Base-by-base conservation (phyloP, 768 basidiomycete species). In the Psilocybe subaeruginosa region DNA sequence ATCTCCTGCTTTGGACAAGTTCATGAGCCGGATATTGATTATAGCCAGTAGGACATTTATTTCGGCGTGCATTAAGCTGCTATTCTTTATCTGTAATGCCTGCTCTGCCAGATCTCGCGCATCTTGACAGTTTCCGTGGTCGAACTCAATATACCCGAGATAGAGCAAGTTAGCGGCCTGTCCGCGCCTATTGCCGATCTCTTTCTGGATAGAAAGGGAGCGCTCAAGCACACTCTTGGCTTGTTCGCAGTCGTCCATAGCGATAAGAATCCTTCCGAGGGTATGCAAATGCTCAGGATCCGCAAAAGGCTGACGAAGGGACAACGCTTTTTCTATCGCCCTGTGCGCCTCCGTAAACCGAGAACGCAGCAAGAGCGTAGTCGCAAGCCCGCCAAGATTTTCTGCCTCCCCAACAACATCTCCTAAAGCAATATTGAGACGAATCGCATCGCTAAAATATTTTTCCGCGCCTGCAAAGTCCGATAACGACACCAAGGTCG, bases 201-300 rank as follows among this genome's bases (percentile, higher is more conserved):
- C 50, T 31, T 56, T 48, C 43, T 72, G 71, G 2, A 69, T 61
- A 17, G 54, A 23, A 3, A 64, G 51, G 2, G 71, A 61, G 2
- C 61, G 59, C 0, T 17, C 31, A 8, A 71, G 54, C 14, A 48
- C 52, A 43, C 52, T 43, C 29, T 59, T 43, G 8, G 71, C 73
- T 43, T 66, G 35, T 3, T 64, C 56, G 46, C 60, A 69, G 39
- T 61, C 48, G 17, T 59, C 65, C 37, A 62, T 57, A 2, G 71
- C 70, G n/a, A 71, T 53, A 19, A 50, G 56, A 16, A 73, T 59
- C 4, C 73, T 62, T 16, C 65, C 69, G 19, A 72, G 64, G 4
- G 71, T 57, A 35, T 72, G 69, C 19, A 69, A 58, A 56, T 71
- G 70, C n/a, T 72, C 71, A 5, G 71, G 68, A 48, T 72, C 64